Evolutionary conservation across 176 grass and related monocot genomes (phyloP), one percentile per base, ranked within the genome.

Genomic region (Stipa capillata): DNA sequence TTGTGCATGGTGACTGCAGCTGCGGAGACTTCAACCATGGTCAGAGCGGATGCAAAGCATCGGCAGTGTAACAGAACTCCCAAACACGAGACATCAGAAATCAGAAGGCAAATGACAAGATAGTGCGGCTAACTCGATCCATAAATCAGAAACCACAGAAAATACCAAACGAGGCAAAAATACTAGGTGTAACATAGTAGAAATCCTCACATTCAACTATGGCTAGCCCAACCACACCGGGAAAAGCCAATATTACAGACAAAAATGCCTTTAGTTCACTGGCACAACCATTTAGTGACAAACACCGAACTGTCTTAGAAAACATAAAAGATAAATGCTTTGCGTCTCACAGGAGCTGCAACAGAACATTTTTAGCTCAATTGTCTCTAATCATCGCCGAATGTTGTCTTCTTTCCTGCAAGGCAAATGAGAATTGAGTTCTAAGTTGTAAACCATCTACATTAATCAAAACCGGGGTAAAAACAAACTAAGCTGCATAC

Each of bases 321-420:
- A 36, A 43, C 20, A 64, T 8, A 4, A 11, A 8, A 24, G n/a
- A 39, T 23, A 77, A 57, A 45, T 23, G 37, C 6, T 3, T 39
- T 15, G 2, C 6, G 16, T 39, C 73, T 42, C 50, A 14, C 1
- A 15, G 16, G 11, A 67, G 20, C 47, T 55, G 54, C 75, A 64
- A 2, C 33, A 58, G 5, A 44, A 15, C 24, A 21, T 27, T 41
- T 16, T 4, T 16, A n/a, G 31, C 43, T 44, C 70, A 13, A 33
- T 5, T 53, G 41, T 67, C 60, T 20, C 39, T 80, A 78, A 3
- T 93, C 80, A 27, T 93, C 85, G 4, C 85, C 79, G 2, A 97
- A 93, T 8, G 85, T 89, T 0, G 80, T 97, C 88, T 91, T 97
- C 82, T 87, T 97, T 66, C 94, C 94, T 97, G 84, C 50, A 42